A percentile compares a stretch with the other conserved stretches of the same genome.
Conservation (phyloP, 2,329 filamentous ascomycete genomes). For the Fusarium graminum region DNA sequence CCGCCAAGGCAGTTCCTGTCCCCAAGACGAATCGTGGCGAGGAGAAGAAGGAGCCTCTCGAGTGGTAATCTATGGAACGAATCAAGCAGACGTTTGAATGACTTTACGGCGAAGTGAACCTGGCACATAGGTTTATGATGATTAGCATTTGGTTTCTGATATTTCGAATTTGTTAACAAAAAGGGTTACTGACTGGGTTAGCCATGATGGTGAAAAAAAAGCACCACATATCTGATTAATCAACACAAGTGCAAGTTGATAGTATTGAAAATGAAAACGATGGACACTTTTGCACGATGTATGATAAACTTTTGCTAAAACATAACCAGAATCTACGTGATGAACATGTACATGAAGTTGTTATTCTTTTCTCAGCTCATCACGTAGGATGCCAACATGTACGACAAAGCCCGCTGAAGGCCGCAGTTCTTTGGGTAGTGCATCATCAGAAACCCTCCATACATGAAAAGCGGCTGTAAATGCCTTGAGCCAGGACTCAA, state of each 20-base stretch:
- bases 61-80: conserved; percentile 73
- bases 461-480: conserved; percentile 76
- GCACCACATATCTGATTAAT: conserved; percentile 28
- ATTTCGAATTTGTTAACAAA: conserved; percentile 28
- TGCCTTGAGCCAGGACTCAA: conserved; percentile 81
- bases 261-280: conserved; percentile 19
- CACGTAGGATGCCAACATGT: conserved; percentile 77
- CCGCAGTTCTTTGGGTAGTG: conserved; percentile 70
- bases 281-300: conserved; percentile 17
- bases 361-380: conserved; percentile 18
- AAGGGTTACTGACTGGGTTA: conserved; percentile 23
- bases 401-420: conserved; percentile 82
- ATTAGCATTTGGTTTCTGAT: conserved; percentile 40
- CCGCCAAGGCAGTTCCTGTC: conserved; percentile 74
- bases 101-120: conserved; percentile 45
- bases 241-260: conserved; percentile 26
- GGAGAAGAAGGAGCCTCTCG: conserved; percentile 84
- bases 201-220: conserved; percentile 29
- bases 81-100: conserved; percentile 22
- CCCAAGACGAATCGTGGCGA: conserved; percentile 92
- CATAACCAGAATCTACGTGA: neutral
- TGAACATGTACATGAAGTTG: neutral
- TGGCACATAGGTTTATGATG: conserved; percentile 38
- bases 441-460: conserved; percentile 79
- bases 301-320: neutral